A percentile compares a stretch with the other conserved stretches of the same genome.
Conservation (phyloP, 2,329 filamentous ascomycete species). For the Colletotrichum camelliae region DNA sequence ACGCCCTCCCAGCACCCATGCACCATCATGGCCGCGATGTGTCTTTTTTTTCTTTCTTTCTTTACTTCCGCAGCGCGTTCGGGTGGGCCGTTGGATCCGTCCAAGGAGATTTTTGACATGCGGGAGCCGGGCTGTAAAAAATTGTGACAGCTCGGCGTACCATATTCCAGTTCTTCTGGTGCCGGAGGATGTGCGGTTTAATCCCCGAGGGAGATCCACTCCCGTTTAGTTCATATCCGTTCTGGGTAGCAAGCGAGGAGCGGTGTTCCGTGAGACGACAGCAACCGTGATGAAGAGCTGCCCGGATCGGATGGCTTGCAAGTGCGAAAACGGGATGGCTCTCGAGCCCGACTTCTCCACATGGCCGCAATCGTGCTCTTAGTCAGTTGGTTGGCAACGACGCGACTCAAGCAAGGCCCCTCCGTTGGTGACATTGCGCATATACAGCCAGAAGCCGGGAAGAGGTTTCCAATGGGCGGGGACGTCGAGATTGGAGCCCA, state of each 20-base stretch:
- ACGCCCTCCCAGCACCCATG: neutral
- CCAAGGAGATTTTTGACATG: neutral
- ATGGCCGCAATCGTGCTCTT: neutral
- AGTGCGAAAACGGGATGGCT: conserved; percentile 7
- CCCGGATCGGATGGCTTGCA: conserved; percentile 10
- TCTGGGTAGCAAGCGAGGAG: neutral
- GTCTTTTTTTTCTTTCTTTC: neutral
- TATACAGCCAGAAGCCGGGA: neutral
- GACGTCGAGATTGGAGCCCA: neutral
- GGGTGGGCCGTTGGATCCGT: neutral
- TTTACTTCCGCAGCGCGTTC: neutral
- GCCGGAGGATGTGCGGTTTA: neutral
- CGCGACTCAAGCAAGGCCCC: conserved; percentile 8
- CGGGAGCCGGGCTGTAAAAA: neutral
- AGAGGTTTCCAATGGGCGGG: neutral
- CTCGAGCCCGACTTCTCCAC: conserved; percentile 4
- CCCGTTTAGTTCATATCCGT: neutral
- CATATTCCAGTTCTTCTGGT: neutral
- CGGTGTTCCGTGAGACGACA: conserved; percentile 4
- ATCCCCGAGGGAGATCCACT: conserved; percentile 6
- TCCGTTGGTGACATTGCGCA: conserved; percentile 1
- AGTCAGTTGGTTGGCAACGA: conserved; percentile 9
- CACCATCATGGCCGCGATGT: neutral
- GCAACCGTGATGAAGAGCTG: neutral
- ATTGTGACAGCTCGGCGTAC: neutral